A percentile compares a stretch with the other conserved stretches of the same genome.
phyloP scores from a whole-genome alignment of 2,329 filamentous ascomycete species.

The Sporothrix brasiliensis region DNA sequence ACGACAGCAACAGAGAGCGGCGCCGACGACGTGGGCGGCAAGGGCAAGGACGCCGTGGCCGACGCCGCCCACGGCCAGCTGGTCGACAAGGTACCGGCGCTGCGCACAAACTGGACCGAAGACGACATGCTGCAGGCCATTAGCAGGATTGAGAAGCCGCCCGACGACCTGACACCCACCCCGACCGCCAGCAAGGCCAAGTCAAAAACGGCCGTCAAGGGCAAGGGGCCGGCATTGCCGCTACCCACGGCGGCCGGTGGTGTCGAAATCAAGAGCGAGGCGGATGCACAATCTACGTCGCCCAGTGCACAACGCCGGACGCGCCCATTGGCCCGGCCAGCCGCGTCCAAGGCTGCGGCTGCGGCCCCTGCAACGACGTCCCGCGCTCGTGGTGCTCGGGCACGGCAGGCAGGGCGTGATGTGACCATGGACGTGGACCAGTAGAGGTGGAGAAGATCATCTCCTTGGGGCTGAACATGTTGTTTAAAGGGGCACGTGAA shows the following conservation, averaged over 20 bases:
- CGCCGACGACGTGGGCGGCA: constrained; percentile 36
- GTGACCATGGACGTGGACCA: constrained; percentile 33
- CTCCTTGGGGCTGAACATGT: too few relatives aligned
- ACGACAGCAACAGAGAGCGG: constrained; percentile 26
- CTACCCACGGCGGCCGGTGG: not conserved
- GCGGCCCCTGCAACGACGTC: not conserved
- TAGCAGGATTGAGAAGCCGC: constrained; percentile 45
- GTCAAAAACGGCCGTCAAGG: constrained; percentile 28
- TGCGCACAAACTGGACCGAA: constrained; percentile 50
- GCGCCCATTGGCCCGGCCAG: constrained; percentile 37
- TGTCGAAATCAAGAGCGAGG: constrained; percentile 30
- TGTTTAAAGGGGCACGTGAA: too few relatives aligned
- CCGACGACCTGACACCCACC: not conserved
- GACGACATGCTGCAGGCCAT: constrained; percentile 52
- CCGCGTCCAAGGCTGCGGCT: constrained; percentile 29
- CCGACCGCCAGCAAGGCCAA: not conserved
- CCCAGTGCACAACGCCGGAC: constrained; percentile 3
- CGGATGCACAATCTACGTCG: not conserved
- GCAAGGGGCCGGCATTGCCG: constrained; percentile 30
- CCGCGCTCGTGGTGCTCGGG: constrained; percentile 26
- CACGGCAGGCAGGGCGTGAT: constrained; percentile 25
- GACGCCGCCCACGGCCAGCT: constrained; percentile 38
- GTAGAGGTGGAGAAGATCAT: not conserved
- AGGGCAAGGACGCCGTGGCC: constrained; percentile 38
- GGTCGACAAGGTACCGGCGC: constrained; percentile 46